These are phyloP conservation scores for Starmerella gropengiesseri DNA, from an alignment of 805 yeast genomes.

Conservation along the genomic window DNA sequence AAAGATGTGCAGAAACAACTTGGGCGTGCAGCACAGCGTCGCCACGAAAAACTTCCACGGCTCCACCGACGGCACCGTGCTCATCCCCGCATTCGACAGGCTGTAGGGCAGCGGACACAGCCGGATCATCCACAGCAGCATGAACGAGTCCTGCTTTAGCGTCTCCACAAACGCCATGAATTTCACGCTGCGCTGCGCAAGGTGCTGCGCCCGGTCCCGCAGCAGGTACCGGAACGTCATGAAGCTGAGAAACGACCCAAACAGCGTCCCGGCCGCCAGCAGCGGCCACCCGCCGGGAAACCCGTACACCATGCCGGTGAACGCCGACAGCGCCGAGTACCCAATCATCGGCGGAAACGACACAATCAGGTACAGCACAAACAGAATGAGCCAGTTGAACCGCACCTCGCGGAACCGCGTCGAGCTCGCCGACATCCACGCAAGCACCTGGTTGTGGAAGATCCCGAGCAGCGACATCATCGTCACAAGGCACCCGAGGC, in stretches of 20 bases:
- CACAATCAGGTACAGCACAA: constrained; percentile 47
- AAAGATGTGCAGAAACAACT: constrained; percentile 61
- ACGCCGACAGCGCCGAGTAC: constrained; percentile 53
- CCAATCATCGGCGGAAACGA: constrained; percentile 90
- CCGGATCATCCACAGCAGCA: constrained; percentile 60
- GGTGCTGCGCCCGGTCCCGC: constrained; percentile 43
- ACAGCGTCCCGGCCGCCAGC: constrained; percentile 53
- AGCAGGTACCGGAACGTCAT: constrained; percentile 52
- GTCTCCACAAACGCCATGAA: constrained; percentile 68
- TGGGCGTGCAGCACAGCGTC: constrained; percentile 69
- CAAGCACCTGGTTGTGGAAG: constrained; percentile 30
- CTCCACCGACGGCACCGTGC: constrained; percentile 70
- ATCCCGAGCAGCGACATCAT: constrained; percentile 25
- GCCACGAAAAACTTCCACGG: constrained; percentile 56
- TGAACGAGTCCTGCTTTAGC: constrained; percentile 56
- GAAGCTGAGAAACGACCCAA: constrained; percentile 71
- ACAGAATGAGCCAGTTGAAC: constrained; percentile 35
- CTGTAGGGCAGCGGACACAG: constrained; percentile 92
- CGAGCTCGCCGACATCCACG: constrained; percentile 27
- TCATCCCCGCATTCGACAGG: constrained; percentile 81
- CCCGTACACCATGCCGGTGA: constrained; percentile 77
- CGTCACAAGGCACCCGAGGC: constrained; percentile 19
- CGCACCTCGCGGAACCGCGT: constrained; percentile 27
- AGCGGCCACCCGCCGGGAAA: constrained; percentile 69
- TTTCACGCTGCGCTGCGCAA: constrained; percentile 51